Conservation (phyloP, 2,329 filamentous ascomycete species). For the Paraconiothyrium brasiliense region DNA sequence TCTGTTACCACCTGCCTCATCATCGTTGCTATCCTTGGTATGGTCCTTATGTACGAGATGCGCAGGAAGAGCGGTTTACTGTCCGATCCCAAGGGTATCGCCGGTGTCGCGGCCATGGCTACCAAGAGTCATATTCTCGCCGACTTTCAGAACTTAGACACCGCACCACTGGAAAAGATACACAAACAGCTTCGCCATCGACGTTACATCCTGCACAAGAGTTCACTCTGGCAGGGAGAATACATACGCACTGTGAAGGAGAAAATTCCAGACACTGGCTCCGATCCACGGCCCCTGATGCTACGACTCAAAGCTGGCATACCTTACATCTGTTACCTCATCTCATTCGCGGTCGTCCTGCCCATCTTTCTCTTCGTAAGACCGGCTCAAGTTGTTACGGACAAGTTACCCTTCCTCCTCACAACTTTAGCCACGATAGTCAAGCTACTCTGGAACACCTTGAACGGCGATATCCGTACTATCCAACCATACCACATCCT, state of each 20-base stretch:
- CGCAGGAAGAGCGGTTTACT: slow-evolving; percentile 71
- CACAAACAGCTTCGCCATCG: slow-evolving; percentile 72
- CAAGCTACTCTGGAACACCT: slow-evolving; percentile 73
- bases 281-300: slow-evolving; percentile 72
- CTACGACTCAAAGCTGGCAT: slow-evolving; percentile 68
- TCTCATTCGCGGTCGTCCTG: slow-evolving; percentile 66
- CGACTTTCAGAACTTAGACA: slow-evolving; percentile 78
- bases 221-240: slow-evolving; percentile 72
- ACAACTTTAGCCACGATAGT: slow-evolving; percentile 72
- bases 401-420: slow-evolving; percentile 71
- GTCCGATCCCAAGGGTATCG: slow-evolving; percentile 76
- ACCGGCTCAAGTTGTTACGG: slow-evolving; percentile 62
- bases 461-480: slow-evolving; percentile 76
- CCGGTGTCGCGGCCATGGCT: slow-evolving; percentile 78
- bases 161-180: slow-evolving; percentile 71
- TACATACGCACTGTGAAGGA: slow-evolving; percentile 60
- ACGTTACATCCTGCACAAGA: slow-evolving; percentile 75
- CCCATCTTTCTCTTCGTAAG: slow-evolving; percentile 70
- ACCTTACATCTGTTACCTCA: slow-evolving; percentile 67
- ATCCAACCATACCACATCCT: slow-evolving; percentile 79
- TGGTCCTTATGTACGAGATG: slow-evolving; percentile 68
- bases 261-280: slow-evolving; percentile 56
- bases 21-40: slow-evolving; percentile 67
- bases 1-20: slow-evolving; percentile 66
- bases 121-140: slow-evolving; percentile 76